Evolutionary conservation across 495 filamentous ascomycete species (phyloP), one percentile per base, ranked within the genome.

Genomic region (Aspergillus diversus): DNA sequence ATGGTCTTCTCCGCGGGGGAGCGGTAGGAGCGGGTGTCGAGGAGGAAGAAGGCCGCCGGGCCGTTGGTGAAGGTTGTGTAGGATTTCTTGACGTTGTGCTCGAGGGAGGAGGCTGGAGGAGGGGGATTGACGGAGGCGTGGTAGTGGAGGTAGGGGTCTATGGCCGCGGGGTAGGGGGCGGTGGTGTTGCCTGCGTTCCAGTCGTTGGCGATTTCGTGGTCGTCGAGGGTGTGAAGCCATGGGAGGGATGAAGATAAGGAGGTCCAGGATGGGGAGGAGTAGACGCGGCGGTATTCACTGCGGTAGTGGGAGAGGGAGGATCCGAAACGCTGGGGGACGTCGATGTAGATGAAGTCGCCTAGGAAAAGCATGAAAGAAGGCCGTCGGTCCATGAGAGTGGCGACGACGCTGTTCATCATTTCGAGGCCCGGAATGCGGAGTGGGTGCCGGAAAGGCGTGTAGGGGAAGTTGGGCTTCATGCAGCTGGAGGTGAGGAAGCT

Each of bases 261-360:
- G 2, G 83, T 78, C 94, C 93, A 97, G 67, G 94, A 92, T 0
- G 95, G 95, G 6, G 93, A 97, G 3, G 91, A 87, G 71, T 99
- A 99, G 34, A 97, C 85, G 66, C 94, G 91, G 31, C 94, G 89
- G 73, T 99, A 99, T 71, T 97, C 92, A 63, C 89, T 83, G 37
- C 95, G 88, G 75, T 97, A 97, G 69, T 89, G 86, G 50, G 90
- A 86, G 9, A 83, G 77, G 5, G 84, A 81, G 17, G 81, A 86
- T 12, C 92, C 93, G 66, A 92, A 89, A 39, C 89, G 87, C 33
- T 84, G 81, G 0, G 95, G 95, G 0, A 97, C 92, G 61, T 99
- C 95, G 63, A 96, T 88, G 72, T 99, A 99, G 72, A 99, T 97
- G 73, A 97, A 99, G 71, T 99, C 95, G n/a, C 94, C 95, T 0